Conservation (phyloP, 148 eudicot species). For the Fallopia convolvulus region DNA sequence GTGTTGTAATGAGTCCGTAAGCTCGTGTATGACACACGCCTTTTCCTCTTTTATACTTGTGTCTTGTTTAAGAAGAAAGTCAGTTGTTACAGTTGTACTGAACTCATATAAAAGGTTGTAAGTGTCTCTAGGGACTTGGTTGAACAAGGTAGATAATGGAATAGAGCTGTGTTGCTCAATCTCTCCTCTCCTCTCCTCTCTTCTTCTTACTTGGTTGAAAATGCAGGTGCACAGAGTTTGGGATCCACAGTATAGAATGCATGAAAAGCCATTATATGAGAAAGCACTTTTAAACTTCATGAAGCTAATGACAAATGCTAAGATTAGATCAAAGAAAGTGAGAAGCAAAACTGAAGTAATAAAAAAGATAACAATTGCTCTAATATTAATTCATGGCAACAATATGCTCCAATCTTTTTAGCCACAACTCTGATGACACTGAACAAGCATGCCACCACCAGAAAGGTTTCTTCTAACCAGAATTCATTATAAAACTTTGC, state of each 20-base stretch:
- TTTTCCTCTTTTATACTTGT: too few species aligned
- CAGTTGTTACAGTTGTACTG: too few species aligned
- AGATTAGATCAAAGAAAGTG: slow-evolving; percentile 3
- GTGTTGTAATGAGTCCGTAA: too few species aligned
- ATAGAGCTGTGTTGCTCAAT: too few species aligned
- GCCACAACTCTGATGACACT: slow-evolving; percentile 29
- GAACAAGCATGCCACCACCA: slow-evolving; percentile 71
- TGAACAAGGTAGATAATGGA: too few species aligned
- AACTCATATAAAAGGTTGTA: too few species aligned
- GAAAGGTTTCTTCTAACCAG: slow-evolving; percentile 96
- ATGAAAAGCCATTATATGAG: slow-evolving; percentile 79
- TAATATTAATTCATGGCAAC: slow-evolving; percentile 76
- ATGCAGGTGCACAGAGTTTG: slow-evolving; percentile 86
- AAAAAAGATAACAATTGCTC: slow-evolving; percentile 45
- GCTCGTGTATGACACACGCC: too few species aligned
- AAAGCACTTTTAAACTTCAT: slow-evolving; percentile 68
- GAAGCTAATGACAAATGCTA: slow-evolving; percentile 37
- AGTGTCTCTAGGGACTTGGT: too few species aligned
- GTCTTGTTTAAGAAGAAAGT: too few species aligned
- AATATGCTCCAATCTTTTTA: too few species aligned
- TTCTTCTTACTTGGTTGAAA: too few species aligned
- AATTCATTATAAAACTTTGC: slow-evolving; percentile 94
- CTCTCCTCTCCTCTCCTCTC: too few species aligned
- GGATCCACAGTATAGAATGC: slow-evolving; percentile 94
- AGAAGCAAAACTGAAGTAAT: background rate